These are phyloP conservation scores for Leccinum subrobustum DNA, from an alignment of 1,284 basidiomycete genomes.

Conservation along the genomic window DNA sequence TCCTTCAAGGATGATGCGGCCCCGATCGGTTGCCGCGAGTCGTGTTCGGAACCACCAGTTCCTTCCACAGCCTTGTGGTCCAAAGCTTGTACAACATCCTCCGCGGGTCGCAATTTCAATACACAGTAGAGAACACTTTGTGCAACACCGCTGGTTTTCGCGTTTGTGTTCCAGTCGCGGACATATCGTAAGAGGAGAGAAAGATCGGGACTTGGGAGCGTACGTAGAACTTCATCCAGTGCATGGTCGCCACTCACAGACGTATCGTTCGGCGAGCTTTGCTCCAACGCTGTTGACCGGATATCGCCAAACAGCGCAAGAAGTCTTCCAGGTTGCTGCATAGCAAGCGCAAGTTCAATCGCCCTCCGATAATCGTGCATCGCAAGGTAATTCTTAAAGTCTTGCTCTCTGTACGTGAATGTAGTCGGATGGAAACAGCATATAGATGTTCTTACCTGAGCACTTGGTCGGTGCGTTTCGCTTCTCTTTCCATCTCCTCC, in stretches of 20 bases:
- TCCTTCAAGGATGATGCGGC: slow-evolving; percentile 61
- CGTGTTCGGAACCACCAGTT: not conserved
- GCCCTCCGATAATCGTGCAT: slow-evolving; percentile 90
- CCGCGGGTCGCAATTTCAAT: slow-evolving; percentile 70
- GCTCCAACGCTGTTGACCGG: slow-evolving; percentile 34
- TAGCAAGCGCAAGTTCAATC: slow-evolving; percentile 86
- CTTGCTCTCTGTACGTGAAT: slow-evolving; percentile 75
- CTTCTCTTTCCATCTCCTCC: slow-evolving; percentile 71
- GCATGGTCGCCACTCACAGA: slow-evolving; percentile 65
- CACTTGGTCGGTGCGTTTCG: slow-evolving; percentile 67
- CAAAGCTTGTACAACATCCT: slow-evolving; percentile 77
- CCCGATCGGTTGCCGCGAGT: slow-evolving; percentile 15
- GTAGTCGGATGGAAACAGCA: slow-evolving; percentile 6
- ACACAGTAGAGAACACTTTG: slow-evolving; percentile 85
- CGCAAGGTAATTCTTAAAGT: slow-evolving; percentile 87
- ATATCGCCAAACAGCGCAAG: slow-evolving; percentile 78
- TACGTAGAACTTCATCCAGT: slow-evolving; percentile 82
- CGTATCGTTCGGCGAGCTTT: slow-evolving; percentile 1
- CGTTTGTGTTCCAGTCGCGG: slow-evolving; percentile 92
- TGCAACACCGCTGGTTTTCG: slow-evolving; percentile 83
- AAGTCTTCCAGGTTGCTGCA: slow-evolving; percentile 91
- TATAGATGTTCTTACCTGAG: slow-evolving; percentile 60
- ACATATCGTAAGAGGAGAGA: slow-evolving; percentile 82
- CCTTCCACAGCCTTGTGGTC: slow-evolving; percentile 36
- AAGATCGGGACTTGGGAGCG: slow-evolving; percentile 72